Evolutionary conservation across 768 basidiomycete species (phyloP).

Genomic region (Auricularia sp.): DNA sequence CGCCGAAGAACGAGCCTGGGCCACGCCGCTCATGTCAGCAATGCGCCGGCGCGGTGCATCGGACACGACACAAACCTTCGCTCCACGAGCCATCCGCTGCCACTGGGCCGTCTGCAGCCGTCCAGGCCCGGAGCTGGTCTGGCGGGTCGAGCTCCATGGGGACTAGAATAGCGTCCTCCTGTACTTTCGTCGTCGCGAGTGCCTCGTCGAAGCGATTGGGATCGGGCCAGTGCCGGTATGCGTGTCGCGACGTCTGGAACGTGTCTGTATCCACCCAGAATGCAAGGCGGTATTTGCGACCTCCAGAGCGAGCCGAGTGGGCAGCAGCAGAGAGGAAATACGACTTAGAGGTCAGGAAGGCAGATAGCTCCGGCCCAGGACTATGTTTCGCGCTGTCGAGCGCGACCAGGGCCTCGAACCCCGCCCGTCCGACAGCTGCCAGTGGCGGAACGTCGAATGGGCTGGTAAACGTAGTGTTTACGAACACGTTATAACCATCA

Average conservation of each 20-base stretch:
- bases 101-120: slow-evolving; percentile 37
- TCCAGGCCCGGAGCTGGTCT: slow-evolving; percentile 29
- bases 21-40: too few relatives aligned
- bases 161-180: slow-evolving; percentile 38
- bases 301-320: slow-evolving; percentile 15
- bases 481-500: slow-evolving; percentile 18
- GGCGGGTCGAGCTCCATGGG: slow-evolving; percentile 33
- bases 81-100: slow-evolving; percentile 40
- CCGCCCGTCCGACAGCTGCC: slow-evolving; percentile 14
- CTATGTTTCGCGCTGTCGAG: slow-evolving; percentile 34
- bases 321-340: slow-evolving; percentile 37
- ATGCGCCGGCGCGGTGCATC: too few relatives aligned
- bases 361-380: slow-evolving; percentile 43
- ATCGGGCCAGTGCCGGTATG: slow-evolving; percentile 40
- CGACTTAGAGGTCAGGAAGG: slow-evolving; percentile 47
- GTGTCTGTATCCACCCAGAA: slow-evolving; percentile 54
- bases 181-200: slow-evolving; percentile 15
- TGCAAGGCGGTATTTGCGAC: slow-evolving; percentile 36
- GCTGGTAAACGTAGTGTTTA: slow-evolving; percentile 37
- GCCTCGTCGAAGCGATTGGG: slow-evolving; percentile 26
- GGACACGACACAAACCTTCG: slow-evolving; percentile 29
- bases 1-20: slow-evolving; percentile 50
- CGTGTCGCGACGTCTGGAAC: slow-evolving; percentile 33
- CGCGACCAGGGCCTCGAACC: slow-evolving; percentile 34
- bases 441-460: slow-evolving; percentile 44